Base-by-base conservation (phyloP, 495 filamentous ascomycete genomes). In the Xylaria flabelliformis region DNA sequence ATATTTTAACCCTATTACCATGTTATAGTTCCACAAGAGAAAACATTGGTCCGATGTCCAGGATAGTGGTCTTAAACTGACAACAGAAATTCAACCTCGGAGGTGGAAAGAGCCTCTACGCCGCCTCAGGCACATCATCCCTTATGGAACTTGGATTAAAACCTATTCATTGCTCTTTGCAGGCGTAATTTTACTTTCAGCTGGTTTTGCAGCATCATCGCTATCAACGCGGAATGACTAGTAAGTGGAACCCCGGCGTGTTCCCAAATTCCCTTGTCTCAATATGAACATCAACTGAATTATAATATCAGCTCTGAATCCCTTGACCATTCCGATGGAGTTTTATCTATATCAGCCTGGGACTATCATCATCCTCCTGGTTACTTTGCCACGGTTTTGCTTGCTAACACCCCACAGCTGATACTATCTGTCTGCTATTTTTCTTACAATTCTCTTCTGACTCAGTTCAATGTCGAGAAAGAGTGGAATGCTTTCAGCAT, bases 141-240 rank as follows among this genome's bases (percentile, higher is more conserved):
- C 62, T 29, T 50, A 64, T 24, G 2, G 2, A 19, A 48, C 41
- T 34, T 64, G 41, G 62, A 5, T 64, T 19, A 48, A 48, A 64
- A 50, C 21, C 4, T 64, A 48, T 64, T 64, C 62, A 17, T 29
- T 64, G 32, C 42, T 64, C 13, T 64, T 48, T 48, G 42, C 21
- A 10, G 62, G 24, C 1, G 4, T 64, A 8, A 10, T 19, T 8
- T 48, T 64, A 26, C 62, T 50, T 50, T 29, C 26, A 48, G 10
- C 42, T 12, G 62, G 62, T 17, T 64, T 64, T 26, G 21, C 10
- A 50, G 62, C 13, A 19, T 48, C 62, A 15, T 46, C 62, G 9
- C 1, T 7, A 9, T 17, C 12, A 26, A 48, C 62, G 8, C 15
- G 21, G 4, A 46, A 48, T 48, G 9, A 64, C 15, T 64, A 64